Percentiles rank a stretch among this genome's conserved stretches.
phyloP scores from a whole-genome alignment of 2,329 filamentous ascomycete species.

The Penicillium sp. region DNA sequence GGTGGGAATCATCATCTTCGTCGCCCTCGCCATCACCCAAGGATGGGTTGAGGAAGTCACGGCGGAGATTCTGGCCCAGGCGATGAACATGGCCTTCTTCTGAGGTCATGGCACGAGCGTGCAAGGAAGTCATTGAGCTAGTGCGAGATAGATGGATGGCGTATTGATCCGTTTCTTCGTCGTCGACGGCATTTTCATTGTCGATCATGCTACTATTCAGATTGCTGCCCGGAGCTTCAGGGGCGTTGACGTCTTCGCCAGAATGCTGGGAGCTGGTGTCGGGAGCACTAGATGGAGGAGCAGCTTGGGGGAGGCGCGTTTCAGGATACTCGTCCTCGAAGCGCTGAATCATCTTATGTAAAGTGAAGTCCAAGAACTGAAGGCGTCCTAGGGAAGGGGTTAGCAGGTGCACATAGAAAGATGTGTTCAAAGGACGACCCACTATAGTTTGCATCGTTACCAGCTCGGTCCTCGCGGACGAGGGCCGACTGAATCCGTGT shows the following conservation, averaged over 20 bases:
- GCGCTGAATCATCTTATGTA: constrained; percentile 88
- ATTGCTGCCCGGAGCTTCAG: constrained; percentile 37
- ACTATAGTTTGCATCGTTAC: constrained; percentile 78
- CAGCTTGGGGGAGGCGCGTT: constrained; percentile 60
- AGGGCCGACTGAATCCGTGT: constrained; percentile 81
- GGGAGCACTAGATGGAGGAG: constrained; percentile 20
- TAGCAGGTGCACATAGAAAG: constrained; percentile 33
- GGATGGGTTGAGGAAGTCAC: constrained; percentile 62
- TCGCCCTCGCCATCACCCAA: constrained; percentile 43
- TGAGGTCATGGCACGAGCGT: constrained; percentile 65
- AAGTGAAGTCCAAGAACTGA: constrained; percentile 83
- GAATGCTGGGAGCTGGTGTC: constrained; percentile 41
- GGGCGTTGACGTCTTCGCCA: constrained; percentile 32
- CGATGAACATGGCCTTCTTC: constrained; percentile 74
- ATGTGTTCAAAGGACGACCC: constrained; percentile 54
- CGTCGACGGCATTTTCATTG: constrained; percentile 39
- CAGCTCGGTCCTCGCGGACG: constrained; percentile 70
- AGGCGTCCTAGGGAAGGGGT: constrained; percentile 64
- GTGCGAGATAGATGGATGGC: constrained; percentile 60
- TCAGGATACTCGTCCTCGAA: constrained; percentile 98
- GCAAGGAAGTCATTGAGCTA: constrained; percentile 70
- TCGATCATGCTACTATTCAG: constrained; percentile 33
- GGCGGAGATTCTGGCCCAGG: constrained; percentile 68
- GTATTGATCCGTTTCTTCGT: constrained; percentile 48
- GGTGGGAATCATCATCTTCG: constrained; percentile 45